Evolutionary conservation across 805 yeast species (phyloP), one percentile per base, ranked within the genome.

Genomic region (baker's yeast (Saccharomyces cerevisiae)): DNA sequence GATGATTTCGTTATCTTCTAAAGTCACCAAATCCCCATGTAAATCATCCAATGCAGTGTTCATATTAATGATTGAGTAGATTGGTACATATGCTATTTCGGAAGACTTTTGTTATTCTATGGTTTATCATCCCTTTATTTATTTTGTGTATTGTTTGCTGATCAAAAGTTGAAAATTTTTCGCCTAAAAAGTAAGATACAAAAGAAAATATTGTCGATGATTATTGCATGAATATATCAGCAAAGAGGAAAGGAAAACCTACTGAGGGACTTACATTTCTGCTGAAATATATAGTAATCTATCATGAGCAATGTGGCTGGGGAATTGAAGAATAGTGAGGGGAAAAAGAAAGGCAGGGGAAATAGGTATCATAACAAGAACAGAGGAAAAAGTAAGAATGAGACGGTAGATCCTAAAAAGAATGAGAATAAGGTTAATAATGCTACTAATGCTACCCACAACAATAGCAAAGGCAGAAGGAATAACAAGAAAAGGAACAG

Each of bases 401-500:
- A 36, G 11, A 13, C 36, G 2, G 4, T 13, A 31, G 43, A 36
- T 9, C 8, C 43, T 17, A 36, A 36, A 36, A 36, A 36, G 43
- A 36, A 36, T 17, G 43, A 36, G 11, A 24, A 13, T 2, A 36
- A 36, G 43, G 22, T 17, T 8, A 36, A 36, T 36, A 36, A 36
- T 21, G n/a, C n/a, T n/a, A n/a, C n/a, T n/a, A 17, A 6, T 36
- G 22, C 22, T 36, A 8, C 8, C 3, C 17, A 17, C 11, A 36
- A 21, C 43, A 41, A 47, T 13, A 47, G 17, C 27, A 36, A 27
- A 11, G 50, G 28, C 31, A 30, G n/a, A 26, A 53, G 50, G 53
- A 51, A 49, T 31, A 52, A 46, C 41, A 51, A 28, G 43, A 46
- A 50, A 46, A 54, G 56, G 46, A 47, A 52, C 36, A 54, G 56